phyloP scores from a whole-genome alignment of 805 yeast species.

The Clavispora carvajalis region DNA sequence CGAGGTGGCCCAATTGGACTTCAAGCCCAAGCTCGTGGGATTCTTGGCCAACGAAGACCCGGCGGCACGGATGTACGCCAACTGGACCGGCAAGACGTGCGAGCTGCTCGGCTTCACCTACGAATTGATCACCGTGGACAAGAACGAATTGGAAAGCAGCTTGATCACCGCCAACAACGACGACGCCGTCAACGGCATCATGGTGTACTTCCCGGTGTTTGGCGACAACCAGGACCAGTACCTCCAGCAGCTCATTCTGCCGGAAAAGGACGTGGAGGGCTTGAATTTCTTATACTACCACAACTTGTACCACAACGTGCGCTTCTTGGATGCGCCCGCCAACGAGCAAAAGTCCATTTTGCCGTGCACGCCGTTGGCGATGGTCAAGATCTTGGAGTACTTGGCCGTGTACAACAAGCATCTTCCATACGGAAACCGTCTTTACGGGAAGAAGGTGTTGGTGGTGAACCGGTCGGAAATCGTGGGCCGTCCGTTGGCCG shows the following conservation, averaged over 20 bases:
- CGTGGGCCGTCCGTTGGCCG: slow-evolving; percentile 96
- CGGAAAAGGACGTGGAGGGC: slow-evolving; percentile 95
- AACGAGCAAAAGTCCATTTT: slow-evolving; percentile 73
- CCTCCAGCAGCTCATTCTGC: slow-evolving; percentile 85
- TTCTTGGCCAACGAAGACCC: slow-evolving; percentile 90
- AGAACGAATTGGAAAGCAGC: slow-evolving; percentile 80
- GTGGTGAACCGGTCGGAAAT: slow-evolving; percentile 93
- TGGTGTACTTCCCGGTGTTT: slow-evolving; percentile 96
- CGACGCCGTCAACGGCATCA: slow-evolving; percentile 76
- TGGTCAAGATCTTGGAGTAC: slow-evolving; percentile 88
- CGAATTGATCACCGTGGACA: slow-evolving; percentile 66
- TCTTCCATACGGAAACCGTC: slow-evolving; percentile 81
- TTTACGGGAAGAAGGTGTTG: slow-evolving; percentile 88
- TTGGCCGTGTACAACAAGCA: slow-evolving; percentile 80
- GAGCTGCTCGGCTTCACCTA: slow-evolving; percentile 80
- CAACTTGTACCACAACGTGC: slow-evolving; percentile 88
- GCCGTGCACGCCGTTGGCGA: slow-evolving; percentile 95
- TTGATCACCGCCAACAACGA: slow-evolving; percentile 80
- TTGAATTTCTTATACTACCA: slow-evolving; percentile 85
- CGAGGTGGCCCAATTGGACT: slow-evolving; percentile 47
- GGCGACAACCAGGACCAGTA: slow-evolving; percentile 95
- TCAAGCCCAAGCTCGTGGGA: slow-evolving; percentile 79
- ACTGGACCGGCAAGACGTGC: slow-evolving; percentile 91
- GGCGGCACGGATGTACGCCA: slow-evolving; percentile 92
- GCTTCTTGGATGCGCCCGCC: slow-evolving; percentile 71